Evolutionary conservation across 768 basidiomycete species (phyloP), one percentile per base, ranked within the genome.

Genomic region (Gloeostereum incarnatum): DNA sequence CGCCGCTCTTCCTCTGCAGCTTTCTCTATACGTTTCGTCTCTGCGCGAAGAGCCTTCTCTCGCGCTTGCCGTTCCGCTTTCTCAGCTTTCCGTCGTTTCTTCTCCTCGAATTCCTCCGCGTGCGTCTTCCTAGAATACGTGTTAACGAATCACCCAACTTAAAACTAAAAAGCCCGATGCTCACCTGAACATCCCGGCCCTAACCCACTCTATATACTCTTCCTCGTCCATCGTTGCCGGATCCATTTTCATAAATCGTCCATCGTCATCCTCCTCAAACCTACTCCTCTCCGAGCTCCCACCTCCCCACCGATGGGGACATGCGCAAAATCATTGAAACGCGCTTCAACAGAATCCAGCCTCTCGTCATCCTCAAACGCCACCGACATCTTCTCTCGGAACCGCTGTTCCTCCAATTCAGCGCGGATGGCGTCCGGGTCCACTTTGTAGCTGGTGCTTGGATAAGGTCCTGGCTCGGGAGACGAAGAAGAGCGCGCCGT

Each of bases 141-240:
- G 36, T 35, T 14, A 32, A 42, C 35, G 40, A 37, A 42, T 36
- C 31, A 27, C 31, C 20, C 23, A 32, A 26, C 33, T 31, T 23
- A n/a, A 34, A 13, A 13, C 5, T 38, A n/a, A 27, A 21, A 10
- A n/a, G 19, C 43, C 19, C 38, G 30, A 32, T 9, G 58, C 75
- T 27, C 43, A 80, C 75, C 76, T 73, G 66, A 86, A 91, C 85
- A 96, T 93, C 33, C 87, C 88, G 18, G 69, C 59, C 45, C 91
- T 65, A 36, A 94, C 62, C 84, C 86, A 93, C 49, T 89, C 86
- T 1, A 82, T 75, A 47, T 94, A 94, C 43, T 88, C 81, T 47
- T 92, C 83, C 6, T 92, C 89, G 43, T 81, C 79, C 82, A 93
- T 82, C 34, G 54, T 45, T 33, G 49, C 54, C 20, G 67, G 64